A percentile compares a stretch with the other conserved stretches of the same genome.
These are phyloP conservation scores for Vitis rupestris DNA, from an alignment of 164 flowering plant genomes.

Conservation along the genomic window DNA sequence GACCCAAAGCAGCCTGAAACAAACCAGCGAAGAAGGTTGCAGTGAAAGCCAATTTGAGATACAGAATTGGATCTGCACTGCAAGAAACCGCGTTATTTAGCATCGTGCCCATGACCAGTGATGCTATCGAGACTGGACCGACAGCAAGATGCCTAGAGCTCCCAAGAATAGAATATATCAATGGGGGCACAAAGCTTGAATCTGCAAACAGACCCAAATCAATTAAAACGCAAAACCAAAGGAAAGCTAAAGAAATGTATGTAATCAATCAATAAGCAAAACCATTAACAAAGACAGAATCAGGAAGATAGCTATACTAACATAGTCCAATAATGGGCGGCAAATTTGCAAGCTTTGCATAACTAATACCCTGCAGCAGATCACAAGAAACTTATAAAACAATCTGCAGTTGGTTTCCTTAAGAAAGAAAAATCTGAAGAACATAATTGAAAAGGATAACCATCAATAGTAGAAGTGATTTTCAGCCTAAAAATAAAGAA, in stretches of 20 bases:
- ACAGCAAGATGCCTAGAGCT: slow-evolving; percentile 62
- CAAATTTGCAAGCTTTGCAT: slow-evolving; percentile 74
- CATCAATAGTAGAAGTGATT: not conserved
- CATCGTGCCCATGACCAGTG: slow-evolving; percentile 65
- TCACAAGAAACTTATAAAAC: not conserved
- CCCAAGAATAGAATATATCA: slow-evolving; percentile 57
- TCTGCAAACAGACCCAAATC: slow-evolving; percentile 32
- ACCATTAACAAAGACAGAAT: not conserved
- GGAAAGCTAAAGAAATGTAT: not conserved
- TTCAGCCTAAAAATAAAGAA: not conserved
- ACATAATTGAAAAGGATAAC: not conserved
- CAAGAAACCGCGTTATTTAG: slow-evolving; percentile 42
- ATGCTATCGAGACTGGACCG: slow-evolving; percentile 68
- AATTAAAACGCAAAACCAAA: not conserved
- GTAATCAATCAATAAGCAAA: not conserved
- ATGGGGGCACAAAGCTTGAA: slow-evolving; percentile 70
- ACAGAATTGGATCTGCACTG: slow-evolving; percentile 35
- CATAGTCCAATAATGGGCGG: slow-evolving; percentile 75
- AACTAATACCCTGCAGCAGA: slow-evolving; percentile 62
- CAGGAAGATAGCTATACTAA: slow-evolving; percentile 27
- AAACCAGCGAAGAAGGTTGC: slow-evolving; percentile 66
- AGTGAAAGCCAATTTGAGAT: slow-evolving; percentile 59
- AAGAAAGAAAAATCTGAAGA: not conserved
- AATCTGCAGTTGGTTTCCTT: not conserved
- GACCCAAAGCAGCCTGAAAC: slow-evolving; percentile 55